phyloP scores from a whole-genome alignment of 1,284 basidiomycete species.

The Rhodotorula sp. region DNA sequence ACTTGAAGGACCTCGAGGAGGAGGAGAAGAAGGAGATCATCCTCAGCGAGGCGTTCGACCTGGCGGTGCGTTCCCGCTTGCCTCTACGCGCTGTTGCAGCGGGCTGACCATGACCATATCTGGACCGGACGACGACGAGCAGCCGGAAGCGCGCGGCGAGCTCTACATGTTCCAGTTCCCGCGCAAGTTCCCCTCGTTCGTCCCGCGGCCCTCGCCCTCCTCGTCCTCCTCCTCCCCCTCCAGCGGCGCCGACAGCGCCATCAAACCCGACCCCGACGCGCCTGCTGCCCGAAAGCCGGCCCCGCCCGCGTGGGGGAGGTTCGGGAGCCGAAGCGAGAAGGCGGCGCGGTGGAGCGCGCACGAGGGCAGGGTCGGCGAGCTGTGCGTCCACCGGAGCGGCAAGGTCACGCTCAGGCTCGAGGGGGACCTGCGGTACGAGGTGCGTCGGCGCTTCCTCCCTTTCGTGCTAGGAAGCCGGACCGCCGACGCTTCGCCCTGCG shows the following conservation, averaged over 20 bases:
- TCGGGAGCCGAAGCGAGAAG: slow-evolving; percentile 34
- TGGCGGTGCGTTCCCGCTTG: slow-evolving; percentile 14
- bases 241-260: not conserved
- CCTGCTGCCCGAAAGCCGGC: slow-evolving; percentile 7
- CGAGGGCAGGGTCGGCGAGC: slow-evolving; percentile 42
- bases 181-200: slow-evolving; percentile 43
- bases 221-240: not conserved
- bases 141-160: slow-evolving; percentile 37
- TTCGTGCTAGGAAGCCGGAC: no score
- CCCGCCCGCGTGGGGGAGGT: slow-evolving; percentile 38
- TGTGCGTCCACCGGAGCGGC: slow-evolving; percentile 43
- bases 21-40: slow-evolving; percentile 36
- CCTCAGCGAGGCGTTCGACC: slow-evolving; percentile 33
- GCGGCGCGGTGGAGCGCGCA: slow-evolving; percentile 34
- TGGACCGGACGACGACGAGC: no score
- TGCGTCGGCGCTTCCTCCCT: slow-evolving; percentile 5
- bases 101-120: no score
- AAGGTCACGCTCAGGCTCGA: slow-evolving; percentile 41
- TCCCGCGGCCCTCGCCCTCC: not conserved
- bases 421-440: slow-evolving; percentile 43
- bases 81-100: no score
- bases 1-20: slow-evolving; percentile 37
- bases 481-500: not conserved
- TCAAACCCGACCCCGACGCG: slow-evolving; percentile 37
- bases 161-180: slow-evolving; percentile 48